Percentiles rank a stretch among this genome's conserved stretches.
Conservation (phyloP, 345 rosid genomes). For the Hibiscus mutabilis region DNA sequence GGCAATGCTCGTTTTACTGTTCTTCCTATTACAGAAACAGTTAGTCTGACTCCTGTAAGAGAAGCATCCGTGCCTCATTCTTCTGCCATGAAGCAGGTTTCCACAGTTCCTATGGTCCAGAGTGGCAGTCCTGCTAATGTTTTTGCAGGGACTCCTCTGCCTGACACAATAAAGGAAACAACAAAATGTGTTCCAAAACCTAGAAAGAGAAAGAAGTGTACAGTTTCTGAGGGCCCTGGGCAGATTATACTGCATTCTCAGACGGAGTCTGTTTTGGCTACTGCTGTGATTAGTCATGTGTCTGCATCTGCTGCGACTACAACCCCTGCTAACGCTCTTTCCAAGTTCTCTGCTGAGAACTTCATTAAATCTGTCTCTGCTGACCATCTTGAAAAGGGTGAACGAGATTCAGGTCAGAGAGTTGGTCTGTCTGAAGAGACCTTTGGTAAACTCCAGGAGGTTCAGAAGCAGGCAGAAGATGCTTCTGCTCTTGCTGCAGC, state of each 20-base stretch:
- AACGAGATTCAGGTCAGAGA: conserved; percentile 31
- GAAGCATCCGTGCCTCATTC: conserved; percentile 45
- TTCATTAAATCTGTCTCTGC: conserved; percentile 29
- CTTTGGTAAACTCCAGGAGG: conserved; percentile 56
- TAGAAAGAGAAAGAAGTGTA: conserved; percentile 72
- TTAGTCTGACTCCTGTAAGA: conserved; percentile 50
- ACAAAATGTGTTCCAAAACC: conserved; percentile 46
- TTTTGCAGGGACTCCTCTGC: conserved; percentile 33
- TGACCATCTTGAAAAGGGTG: conserved; percentile 36
- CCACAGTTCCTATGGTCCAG: conserved; percentile 28
- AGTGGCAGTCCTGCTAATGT: conserved; percentile 35
- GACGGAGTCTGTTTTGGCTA: conserved; percentile 29
- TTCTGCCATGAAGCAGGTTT: conserved; percentile 40
- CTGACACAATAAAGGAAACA: conserved; percentile 37
- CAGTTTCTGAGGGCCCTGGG: conserved; percentile 37
- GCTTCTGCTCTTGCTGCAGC: conserved; percentile 70
- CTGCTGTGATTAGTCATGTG: conserved; percentile 31
- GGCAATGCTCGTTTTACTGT: conserved; percentile 45
- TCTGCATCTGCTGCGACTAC: conserved; percentile 34
- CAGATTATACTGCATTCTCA: conserved; percentile 39
- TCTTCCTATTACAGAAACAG: conserved; percentile 51
- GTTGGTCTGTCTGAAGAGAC: conserved; percentile 55
- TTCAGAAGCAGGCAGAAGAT: conserved; percentile 69
- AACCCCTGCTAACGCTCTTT: conserved; percentile 29
- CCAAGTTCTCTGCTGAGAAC: conserved; percentile 38